Percentiles rank a stretch among this genome's conserved stretches.
phyloP scores from a whole-genome alignment of 1,284 basidiomycete species.

The Cutaneotrichosporon mucoides region DNA sequence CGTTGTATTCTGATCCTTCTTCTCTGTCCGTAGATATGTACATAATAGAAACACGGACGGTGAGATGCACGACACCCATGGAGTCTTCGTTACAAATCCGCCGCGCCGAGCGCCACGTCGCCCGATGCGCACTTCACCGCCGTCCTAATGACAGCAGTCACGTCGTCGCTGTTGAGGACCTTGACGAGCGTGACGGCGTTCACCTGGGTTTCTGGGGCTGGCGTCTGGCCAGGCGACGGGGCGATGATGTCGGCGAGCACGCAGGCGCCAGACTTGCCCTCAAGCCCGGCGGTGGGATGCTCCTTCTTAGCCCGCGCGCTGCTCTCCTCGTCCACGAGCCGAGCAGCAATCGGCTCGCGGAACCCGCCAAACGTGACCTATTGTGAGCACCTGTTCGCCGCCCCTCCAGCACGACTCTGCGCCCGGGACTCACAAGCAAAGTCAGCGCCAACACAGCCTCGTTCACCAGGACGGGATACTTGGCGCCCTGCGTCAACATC shows the following conservation, averaged over 20 bases:
- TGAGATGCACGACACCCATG: background rate
- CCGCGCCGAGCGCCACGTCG: background rate
- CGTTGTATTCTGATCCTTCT: no score
- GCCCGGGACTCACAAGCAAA: slow-evolving; percentile 52
- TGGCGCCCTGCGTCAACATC: slow-evolving; percentile 69
- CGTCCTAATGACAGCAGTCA: background rate
- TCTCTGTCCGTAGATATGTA: background rate
- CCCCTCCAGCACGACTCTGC: no score
- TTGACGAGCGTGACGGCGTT: slow-evolving; percentile 11
- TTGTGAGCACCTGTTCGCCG: no score
- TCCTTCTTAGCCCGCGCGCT: background rate
- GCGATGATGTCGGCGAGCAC: slow-evolving; percentile 11
- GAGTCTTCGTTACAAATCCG: background rate
- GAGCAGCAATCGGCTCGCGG: background rate
- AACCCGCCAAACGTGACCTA: slow-evolving; percentile 38
- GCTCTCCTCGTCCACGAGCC: background rate
- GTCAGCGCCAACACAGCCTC: slow-evolving; percentile 82
- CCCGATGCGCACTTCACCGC: background rate
- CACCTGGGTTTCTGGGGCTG: slow-evolving; percentile 10
- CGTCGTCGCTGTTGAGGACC: background rate
- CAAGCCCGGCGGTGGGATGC: background rate
- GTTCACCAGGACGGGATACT: slow-evolving; percentile 79
- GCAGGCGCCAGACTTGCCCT: background rate
- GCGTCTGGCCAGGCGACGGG: background rate
- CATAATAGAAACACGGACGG: background rate